phyloP scores from a whole-genome alignment of 768 basidiomycete genomes.

The Serendipita sp. region DNA sequence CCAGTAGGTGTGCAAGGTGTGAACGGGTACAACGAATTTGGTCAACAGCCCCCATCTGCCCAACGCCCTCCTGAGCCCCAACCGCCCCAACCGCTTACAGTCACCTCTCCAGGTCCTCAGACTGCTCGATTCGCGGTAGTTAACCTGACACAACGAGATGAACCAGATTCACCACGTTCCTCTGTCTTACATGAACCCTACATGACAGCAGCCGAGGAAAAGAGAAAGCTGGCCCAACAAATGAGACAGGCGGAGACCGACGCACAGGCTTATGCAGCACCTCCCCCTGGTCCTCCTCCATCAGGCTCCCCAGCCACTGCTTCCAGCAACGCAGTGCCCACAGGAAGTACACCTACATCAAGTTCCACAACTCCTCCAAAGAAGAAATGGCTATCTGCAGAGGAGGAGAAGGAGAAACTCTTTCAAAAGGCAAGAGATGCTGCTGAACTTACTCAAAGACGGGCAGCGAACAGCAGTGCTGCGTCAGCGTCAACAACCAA shows the following conservation, averaged over 20 bases:
- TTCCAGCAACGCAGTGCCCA: not conserved
- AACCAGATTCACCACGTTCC: conserved; percentile 11
- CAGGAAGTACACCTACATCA: not conserved
- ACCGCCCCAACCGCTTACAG: not conserved
- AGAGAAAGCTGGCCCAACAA: conserved; percentile 19
- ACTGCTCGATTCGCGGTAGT: conserved; percentile 25
- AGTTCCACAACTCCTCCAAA: not conserved
- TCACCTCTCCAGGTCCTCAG: not conserved
- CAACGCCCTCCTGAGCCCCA: not conserved
- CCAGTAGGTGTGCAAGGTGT: not conserved
- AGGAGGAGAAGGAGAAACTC: conserved; percentile 1
- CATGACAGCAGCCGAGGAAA: conserved; percentile 32
- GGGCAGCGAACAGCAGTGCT: not conserved
- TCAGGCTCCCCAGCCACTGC: not conserved
- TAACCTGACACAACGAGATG: conserved; percentile 24
- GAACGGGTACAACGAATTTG: not conserved
- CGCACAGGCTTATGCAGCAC: not conserved
- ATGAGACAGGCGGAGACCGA: not conserved
- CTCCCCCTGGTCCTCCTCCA: not conserved
- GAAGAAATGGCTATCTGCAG: conserved; percentile 2
- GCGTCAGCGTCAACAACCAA: conserved; percentile 10
- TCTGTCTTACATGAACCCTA: conserved; percentile 10
- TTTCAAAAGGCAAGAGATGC: not conserved
- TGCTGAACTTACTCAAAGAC: conserved; percentile 1
- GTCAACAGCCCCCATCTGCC: not conserved